Conservation (phyloP, 2,329 filamentous ascomycete genomes). For the Cordyceps tenuipes region DNA sequence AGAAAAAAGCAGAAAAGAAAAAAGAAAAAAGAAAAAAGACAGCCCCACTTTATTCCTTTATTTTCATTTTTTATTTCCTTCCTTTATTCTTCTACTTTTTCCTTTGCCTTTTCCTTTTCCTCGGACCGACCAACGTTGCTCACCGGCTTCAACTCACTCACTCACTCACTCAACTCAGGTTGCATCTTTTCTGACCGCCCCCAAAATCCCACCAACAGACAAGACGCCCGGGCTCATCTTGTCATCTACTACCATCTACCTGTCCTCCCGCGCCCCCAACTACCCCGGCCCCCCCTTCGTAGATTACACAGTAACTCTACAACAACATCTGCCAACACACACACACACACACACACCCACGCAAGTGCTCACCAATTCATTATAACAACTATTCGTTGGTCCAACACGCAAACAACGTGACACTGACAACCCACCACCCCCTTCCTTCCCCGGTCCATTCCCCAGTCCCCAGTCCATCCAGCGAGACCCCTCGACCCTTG, state of each 20-base stretch:
- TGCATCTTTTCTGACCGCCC: no score
- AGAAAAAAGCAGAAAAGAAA: no score
- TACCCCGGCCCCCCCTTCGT: no score
- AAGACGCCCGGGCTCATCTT: no score
- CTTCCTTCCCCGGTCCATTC: not conserved
- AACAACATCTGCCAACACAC: not conserved
- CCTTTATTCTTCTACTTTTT: not conserved
- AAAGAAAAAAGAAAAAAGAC: no score
- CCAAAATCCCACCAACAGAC: not conserved
- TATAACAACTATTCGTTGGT: no score
- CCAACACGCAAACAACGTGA: not conserved
- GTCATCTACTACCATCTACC: not conserved
- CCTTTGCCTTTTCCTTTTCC: no score
- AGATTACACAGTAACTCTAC: not conserved
- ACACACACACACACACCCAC: no score
- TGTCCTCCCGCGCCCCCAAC: no score
- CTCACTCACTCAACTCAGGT: no score
- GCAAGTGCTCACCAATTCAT: not conserved
- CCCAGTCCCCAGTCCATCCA: not conserved
- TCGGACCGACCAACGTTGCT: not conserved
- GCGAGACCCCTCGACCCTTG: not conserved
- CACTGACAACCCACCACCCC: not conserved
- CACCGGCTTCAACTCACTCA: not conserved
- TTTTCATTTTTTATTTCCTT: not conserved
- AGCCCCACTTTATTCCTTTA: not conserved